phyloP scores from a whole-genome alignment of 495 filamentous ascomycete genomes.

The Penicillium bialowiezense region DNA sequence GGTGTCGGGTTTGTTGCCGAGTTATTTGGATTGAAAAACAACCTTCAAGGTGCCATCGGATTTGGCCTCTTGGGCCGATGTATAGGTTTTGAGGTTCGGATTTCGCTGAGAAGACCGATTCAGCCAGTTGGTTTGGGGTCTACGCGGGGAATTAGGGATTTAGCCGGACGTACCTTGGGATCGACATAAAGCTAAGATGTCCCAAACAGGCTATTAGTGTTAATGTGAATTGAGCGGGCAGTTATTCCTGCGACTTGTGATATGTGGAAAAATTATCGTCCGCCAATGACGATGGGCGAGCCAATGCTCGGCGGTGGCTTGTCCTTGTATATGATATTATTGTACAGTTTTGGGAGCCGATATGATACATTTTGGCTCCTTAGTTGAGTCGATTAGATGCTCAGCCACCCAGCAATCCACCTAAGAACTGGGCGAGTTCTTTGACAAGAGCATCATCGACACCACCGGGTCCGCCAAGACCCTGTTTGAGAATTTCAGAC shows the following conservation, averaged over 20 bases:
- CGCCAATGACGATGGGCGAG: conserved; percentile 8
- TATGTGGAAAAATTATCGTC: conserved; percentile 11
- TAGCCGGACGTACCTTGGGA: conserved; percentile 4
- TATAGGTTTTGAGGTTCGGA: background rate
- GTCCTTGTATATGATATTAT: conserved; percentile 2
- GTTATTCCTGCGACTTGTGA: background rate
- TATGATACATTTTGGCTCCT: conserved; percentile 3
- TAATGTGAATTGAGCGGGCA: background rate
- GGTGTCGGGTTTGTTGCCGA: background rate
- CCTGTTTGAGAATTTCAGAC: conserved; percentile 24
- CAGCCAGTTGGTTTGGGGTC: background rate
- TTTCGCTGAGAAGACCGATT: conserved; percentile 5
- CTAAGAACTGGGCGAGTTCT: conserved; percentile 18
- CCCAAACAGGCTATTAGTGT: background rate
- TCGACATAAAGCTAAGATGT: background rate
- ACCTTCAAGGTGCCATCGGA: background rate
- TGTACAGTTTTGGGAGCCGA: conserved; percentile 4
- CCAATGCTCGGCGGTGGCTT: background rate
- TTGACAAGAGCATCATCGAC: conserved; percentile 13
- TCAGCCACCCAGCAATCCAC: conserved; percentile 17
- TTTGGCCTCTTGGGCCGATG: background rate
- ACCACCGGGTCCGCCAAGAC: conserved; percentile 12
- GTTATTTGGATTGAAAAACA: background rate
- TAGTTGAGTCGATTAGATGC: background rate
- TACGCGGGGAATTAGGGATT: background rate